phyloP scores from a whole-genome alignment of 164 flowering plant species.

The Aristolochia fimbriata region DNA sequence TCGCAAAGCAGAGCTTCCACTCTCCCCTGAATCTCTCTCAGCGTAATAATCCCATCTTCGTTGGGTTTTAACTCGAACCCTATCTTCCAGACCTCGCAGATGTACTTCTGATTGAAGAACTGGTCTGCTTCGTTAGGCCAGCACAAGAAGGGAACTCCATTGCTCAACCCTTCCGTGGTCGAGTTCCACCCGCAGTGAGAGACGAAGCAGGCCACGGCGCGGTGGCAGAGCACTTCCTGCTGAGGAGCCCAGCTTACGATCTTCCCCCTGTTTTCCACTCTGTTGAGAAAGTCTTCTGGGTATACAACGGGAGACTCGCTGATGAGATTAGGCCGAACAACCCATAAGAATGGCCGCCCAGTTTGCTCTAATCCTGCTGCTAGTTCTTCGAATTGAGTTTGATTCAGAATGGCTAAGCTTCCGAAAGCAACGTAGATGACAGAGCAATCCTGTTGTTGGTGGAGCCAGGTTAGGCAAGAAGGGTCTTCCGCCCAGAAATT shows the following conservation, averaged over 20 bases:
- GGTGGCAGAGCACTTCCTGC: constrained; percentile 32
- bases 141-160: constrained; percentile 45
- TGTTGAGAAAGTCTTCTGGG: constrained; percentile 28
- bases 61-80: constrained; percentile 20
- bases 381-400: constrained; percentile 31
- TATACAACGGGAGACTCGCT: constrained; percentile 9
- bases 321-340: constrained; percentile 23
- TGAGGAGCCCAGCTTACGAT: constrained; percentile 55
- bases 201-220: constrained; percentile 44
- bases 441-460: constrained; percentile 5
- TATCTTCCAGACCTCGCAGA: constrained; percentile 40
- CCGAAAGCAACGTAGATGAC: constrained; percentile 18
- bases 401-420: constrained; percentile 23
- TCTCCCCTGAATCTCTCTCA: constrained; percentile 11
- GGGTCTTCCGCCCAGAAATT: constrained; percentile 10
- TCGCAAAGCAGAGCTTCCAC: constrained; percentile 1
- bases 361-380: constrained; percentile 40
- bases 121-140: constrained; percentile 57
- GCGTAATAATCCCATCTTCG: constrained; percentile 9
- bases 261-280: constrained; percentile 20
- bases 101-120: constrained; percentile 25
- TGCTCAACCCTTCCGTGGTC: constrained; percentile 34
- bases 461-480: constrained; percentile 9
- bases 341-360: constrained; percentile 46
- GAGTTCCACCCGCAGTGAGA: constrained; percentile 73